A percentile compares a stretch with the other conserved stretches of the same genome.
phyloP scores from a whole-genome alignment of 1,284 basidiomycete species.

The Trichosporon faecale region DNA sequence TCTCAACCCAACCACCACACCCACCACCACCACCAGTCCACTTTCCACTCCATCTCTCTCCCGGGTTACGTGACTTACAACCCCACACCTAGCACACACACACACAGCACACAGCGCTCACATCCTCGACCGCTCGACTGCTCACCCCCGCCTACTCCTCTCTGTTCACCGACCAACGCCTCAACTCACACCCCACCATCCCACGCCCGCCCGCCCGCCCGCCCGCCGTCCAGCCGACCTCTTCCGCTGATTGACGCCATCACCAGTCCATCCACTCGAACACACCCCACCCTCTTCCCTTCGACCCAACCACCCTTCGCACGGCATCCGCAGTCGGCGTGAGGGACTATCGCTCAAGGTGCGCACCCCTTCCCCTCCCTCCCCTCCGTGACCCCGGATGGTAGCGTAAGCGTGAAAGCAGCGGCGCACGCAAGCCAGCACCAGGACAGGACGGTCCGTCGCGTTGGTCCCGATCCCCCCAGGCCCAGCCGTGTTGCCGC shows the following conservation, averaged over 20 bases:
- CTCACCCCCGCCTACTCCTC: neutral
- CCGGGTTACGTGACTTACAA: neutral
- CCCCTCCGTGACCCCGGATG: neutral
- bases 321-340: constrained; percentile 6
- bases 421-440: neutral
- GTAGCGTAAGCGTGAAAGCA: neutral
- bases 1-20: neutral
- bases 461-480: neutral
- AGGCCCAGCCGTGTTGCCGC: neutral
- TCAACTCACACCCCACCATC: neutral
- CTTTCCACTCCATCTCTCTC: constrained; percentile 10
- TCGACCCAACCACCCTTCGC: neutral
- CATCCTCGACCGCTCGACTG: neutral
- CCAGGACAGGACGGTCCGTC: neutral
- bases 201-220: too few species aligned
- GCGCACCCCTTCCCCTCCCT: neutral
- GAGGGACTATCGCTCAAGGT: constrained; percentile 8
- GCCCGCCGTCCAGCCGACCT: constrained; percentile 1
- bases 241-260: constrained; percentile 12
- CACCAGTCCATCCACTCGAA: neutral
- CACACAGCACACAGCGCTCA: neutral
- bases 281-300: neutral
- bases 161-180: neutral
- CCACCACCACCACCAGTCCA: neutral
- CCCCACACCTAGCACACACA: neutral